Conservation (phyloP, 352 stramenopile genomes). For the Globisporangium splendens region DNA sequence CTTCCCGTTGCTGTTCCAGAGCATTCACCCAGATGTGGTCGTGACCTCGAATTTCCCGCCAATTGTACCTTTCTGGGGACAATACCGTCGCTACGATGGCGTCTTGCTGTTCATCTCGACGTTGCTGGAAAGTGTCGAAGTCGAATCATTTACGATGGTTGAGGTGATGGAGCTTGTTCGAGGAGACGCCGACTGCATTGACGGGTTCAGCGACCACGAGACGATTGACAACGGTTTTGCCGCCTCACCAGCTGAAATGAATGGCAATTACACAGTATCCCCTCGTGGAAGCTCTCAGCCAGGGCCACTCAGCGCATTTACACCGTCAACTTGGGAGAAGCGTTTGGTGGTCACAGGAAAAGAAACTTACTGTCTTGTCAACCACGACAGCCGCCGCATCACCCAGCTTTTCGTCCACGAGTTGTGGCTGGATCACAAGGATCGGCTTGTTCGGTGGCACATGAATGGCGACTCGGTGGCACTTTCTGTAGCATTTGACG, state of each 20-base stretch:
- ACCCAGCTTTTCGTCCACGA: conserved; percentile 86
- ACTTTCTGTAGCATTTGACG: conserved; percentile 77
- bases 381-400: conserved; percentile 52
- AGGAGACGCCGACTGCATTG: conserved; percentile 61
- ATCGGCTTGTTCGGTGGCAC: conserved; percentile 80
- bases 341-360: conserved; percentile 79
- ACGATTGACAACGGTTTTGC: conserved; percentile 9
- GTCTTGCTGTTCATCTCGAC: conserved; percentile 82
- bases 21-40: conserved; percentile 72
- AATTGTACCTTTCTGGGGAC: conserved; percentile 82
- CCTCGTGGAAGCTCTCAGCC: conserved; percentile 9
- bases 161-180: conserved; percentile 77
- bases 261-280: conserved; percentile 26
- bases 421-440: conserved; percentile 82
- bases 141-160: conserved; percentile 67
- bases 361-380: conserved; percentile 73
- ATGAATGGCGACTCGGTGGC: conserved; percentile 79
- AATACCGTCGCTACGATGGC: conserved; percentile 81
- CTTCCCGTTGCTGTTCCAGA: conserved; percentile 73
- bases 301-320: conserved; percentile 26
- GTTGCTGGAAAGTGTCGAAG: conserved; percentile 64
- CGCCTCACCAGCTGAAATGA: neutral
- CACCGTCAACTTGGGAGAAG: conserved; percentile 59
- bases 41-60: conserved; percentile 83
- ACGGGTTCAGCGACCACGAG: conserved; percentile 32